Base-by-base conservation (phyloP, 164 flowering plant species). In the Chimonanthus salicifolius region DNA sequence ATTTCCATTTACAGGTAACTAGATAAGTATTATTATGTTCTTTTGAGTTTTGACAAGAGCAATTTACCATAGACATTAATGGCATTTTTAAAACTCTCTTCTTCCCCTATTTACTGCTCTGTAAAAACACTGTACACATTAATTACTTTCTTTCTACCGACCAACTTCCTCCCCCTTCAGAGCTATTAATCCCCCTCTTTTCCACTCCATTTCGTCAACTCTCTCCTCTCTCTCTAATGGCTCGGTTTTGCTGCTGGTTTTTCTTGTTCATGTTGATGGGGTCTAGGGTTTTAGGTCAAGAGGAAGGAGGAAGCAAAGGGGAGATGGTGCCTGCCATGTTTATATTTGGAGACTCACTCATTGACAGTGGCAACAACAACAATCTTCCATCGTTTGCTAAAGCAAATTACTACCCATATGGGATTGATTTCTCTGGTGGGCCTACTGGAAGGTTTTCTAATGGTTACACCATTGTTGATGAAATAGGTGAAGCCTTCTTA, bases 381-480 rank as follows among this genome's bases (percentile, higher is more conserved):
- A 64, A 87, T 60, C 84, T 91, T 18, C 82, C 90, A 68, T 90
- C 98, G 4, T 81, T 94, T 33, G 98, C 98, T 4, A 92, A 89
- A 78, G 97, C 97, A 47, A 92, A 94, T 76, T 94, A 90, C 69
- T 90, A 77, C 73, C 98, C 98, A 71, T 94, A 94, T 68, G 98
- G 98, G 16, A 94, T 94, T 70, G 97, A 94, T 69, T 94, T 92
- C 76, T 48, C 83, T 3, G 94, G 85, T 21, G 98, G 98, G 4
- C 88, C 98, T 3, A 88, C 97, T 63, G 98, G 98, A 16, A 88
- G 98, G 4, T 93, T 93, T 85, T 90, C 92, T 75, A 93, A 93
- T 78, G 98, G 98, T 43, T 85, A 81, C 82, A 92, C 97, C 81
- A 92, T 90, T 79, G 94, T 89, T 65, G 97, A 92, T 75, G 86